A percentile compares a stretch with the other conserved stretches of the same genome.
phyloP scores from a whole-genome alignment of 2,329 filamentous ascomycete genomes.

The Gaeumannomyces sp. region DNA sequence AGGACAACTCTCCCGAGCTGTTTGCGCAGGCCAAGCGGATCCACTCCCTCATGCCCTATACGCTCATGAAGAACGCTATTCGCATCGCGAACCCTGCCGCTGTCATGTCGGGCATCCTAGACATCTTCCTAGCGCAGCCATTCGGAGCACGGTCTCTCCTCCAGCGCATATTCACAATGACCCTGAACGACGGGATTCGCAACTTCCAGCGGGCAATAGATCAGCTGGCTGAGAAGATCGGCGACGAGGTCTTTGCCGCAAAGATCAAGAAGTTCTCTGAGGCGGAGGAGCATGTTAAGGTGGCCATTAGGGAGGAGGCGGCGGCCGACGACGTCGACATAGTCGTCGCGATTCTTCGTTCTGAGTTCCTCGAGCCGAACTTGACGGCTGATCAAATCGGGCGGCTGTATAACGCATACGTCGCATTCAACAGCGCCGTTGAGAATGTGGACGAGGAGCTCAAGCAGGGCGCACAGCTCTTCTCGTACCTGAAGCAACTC shows the following conservation, averaged over 20 bases:
- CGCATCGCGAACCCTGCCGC: conserved; percentile 92
- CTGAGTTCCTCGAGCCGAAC: conserved; percentile 66
- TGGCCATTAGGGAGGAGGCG: conserved; percentile 67
- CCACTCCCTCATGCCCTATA: conserved; percentile 90
- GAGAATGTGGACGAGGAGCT: conserved; percentile 87
- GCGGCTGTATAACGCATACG: conserved; percentile 86
- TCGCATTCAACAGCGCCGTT: conserved; percentile 91
- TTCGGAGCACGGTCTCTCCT: conserved; percentile 85
- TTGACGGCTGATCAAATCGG: conserved; percentile 71
- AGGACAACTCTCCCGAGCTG: conserved; percentile 94
- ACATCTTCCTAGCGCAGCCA: conserved; percentile 92
- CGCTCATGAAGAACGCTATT: conserved; percentile 92
- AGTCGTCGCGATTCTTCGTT: conserved; percentile 76
- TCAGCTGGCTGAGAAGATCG: conserved; percentile 66
- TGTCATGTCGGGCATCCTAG: conserved; percentile 92
- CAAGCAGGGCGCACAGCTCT: conserved; percentile 82
- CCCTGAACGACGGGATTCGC: conserved; percentile 82
- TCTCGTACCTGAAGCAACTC: conserved; percentile 90
- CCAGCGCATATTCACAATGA: conserved; percentile 90
- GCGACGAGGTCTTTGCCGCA: conserved; percentile 69
- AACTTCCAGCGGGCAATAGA: conserved; percentile 85
- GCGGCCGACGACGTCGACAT: conserved; percentile 70
- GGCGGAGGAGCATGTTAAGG: conserved; percentile 68
- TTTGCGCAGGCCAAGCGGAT: conserved; percentile 93
- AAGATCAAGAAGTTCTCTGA: conserved; percentile 80